These are phyloP conservation scores for Chalciporus pseudorubinellus DNA, from an alignment of 768 basidiomycete species.

Conservation along the genomic window DNA sequence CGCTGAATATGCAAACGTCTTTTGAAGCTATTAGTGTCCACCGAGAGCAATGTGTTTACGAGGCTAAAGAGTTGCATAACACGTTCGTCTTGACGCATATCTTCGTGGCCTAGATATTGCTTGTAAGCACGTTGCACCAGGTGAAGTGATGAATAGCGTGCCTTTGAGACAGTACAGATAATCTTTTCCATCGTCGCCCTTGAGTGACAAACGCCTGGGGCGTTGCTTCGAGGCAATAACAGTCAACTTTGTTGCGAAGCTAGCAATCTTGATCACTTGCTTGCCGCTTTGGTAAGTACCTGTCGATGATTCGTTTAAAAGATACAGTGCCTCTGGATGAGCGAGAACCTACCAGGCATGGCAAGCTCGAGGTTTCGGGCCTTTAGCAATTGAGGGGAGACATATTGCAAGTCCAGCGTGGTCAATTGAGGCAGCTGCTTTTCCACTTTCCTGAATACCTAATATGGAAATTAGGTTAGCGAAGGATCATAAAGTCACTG, in stretches of 20 bases:
- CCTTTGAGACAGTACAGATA: constrained; percentile 93
- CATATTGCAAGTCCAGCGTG: constrained; percentile 93
- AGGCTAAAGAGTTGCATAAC: constrained; percentile 99
- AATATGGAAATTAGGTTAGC: constrained; percentile 2
- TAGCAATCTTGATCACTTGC: constrained; percentile 73
- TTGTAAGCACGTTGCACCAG: neutral
- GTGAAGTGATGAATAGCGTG: constrained; percentile 19
- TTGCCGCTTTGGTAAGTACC: constrained; percentile 93
- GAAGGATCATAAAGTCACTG: neutral
- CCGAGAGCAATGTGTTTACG: constrained; percentile 89
- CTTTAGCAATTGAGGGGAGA: constrained; percentile 88
- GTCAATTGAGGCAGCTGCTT: constrained; percentile 89
- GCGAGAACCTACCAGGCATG: constrained; percentile 69
- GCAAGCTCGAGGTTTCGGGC: constrained; percentile 90
- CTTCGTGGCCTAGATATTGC: constrained; percentile 78
- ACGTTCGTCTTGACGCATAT: constrained; percentile 96
- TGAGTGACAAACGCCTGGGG: constrained; percentile 81
- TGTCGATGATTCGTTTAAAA: constrained; percentile 24
- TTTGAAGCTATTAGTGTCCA: constrained; percentile 95
- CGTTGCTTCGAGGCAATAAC: constrained; percentile 98
- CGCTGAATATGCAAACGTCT: constrained; percentile 92
- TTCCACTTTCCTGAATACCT: constrained; percentile 97
- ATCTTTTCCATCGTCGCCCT: constrained; percentile 89
- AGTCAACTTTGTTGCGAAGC: constrained; percentile 84
- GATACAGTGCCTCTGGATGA: neutral